These are phyloP conservation scores for Corymbia calophylla DNA, from an alignment of 441 rosid genomes.

Conservation along the genomic window DNA sequence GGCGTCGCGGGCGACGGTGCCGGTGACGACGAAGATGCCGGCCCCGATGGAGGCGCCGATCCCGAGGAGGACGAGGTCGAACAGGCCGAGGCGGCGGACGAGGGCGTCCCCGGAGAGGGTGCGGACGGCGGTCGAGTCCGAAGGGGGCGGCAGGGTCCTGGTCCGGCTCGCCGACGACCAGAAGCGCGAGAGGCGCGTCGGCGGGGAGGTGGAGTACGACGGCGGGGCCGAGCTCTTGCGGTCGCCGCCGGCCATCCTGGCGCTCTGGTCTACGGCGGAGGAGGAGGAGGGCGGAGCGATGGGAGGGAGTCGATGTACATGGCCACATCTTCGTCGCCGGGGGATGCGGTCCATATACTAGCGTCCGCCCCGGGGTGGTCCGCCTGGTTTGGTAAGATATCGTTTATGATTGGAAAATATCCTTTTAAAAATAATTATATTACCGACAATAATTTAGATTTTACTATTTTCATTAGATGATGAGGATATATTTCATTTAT, in stretches of 20 bases:
- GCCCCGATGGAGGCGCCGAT: conserved; percentile 96
- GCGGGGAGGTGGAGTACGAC: conserved; percentile 13
- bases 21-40: conserved; percentile 95
- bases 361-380: not conserved
- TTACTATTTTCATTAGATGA: fast-evolving
- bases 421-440: not conserved
- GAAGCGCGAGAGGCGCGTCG: conserved; percentile 53
- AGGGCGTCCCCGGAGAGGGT: conserved; percentile 39
- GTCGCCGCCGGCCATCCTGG: not conserved
- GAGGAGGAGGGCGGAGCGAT: not conserved
- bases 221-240: not conserved
- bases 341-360: not conserved
- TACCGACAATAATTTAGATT: fast-evolving
- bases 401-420: not conserved
- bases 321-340: not conserved
- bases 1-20: conserved; percentile 91
- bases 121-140: conserved; percentile 14
- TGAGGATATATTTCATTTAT: not conserved
- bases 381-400: not conserved
- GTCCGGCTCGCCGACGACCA: conserved; percentile 70
- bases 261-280: not conserved
- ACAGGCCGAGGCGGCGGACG: conserved; percentile 73
- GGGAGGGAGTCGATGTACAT: not conserved
- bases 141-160: conserved; percentile 41
- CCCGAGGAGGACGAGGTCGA: conserved; percentile 80